Percentiles rank a stretch among this genome's conserved stretches.
Conservation (phyloP, 371 early-diverging fungal genomes). For the Dichotomocladium elegans region DNA sequence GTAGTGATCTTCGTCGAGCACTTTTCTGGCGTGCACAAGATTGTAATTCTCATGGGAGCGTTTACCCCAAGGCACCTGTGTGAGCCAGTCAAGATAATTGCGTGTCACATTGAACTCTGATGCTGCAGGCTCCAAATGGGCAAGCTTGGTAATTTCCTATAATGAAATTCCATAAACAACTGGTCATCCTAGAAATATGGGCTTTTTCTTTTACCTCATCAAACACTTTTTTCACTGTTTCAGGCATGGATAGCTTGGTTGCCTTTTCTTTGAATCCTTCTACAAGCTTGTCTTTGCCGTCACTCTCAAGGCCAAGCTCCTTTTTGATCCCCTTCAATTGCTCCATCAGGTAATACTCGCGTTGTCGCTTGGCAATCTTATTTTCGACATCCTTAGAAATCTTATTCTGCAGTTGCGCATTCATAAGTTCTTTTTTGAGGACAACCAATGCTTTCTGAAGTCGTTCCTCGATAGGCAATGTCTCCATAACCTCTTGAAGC, state of each 20-base stretch:
- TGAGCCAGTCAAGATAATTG: slow-evolving; percentile 97
- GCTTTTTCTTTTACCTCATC: slow-evolving; percentile 69
- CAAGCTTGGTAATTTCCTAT: slow-evolving; percentile 87
- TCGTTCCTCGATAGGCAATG: slow-evolving; percentile 84
- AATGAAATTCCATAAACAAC: not conserved
- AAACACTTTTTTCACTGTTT: slow-evolving; percentile 87
- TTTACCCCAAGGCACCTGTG: slow-evolving; percentile 95
- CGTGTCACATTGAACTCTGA: slow-evolving; percentile 96
- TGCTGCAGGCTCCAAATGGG: slow-evolving; percentile 92
- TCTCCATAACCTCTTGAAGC: slow-evolving; percentile 89
- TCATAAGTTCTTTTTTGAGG: slow-evolving; percentile 94
- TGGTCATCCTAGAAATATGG: not conserved
- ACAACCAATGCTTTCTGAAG: slow-evolving; percentile 88
- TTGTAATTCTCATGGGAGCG: slow-evolving; percentile 87
- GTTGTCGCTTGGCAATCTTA: slow-evolving; percentile 93
- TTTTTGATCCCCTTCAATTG: slow-evolving; percentile 97
- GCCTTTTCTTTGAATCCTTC: slow-evolving; percentile 89
- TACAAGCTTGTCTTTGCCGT: slow-evolving; percentile 95
- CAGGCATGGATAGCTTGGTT: slow-evolving; percentile 83
- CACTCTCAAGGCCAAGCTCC: slow-evolving; percentile 93
- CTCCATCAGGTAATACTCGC: slow-evolving; percentile 97
- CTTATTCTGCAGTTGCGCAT: slow-evolving; percentile 93
- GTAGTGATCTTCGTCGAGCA: slow-evolving; percentile 97
- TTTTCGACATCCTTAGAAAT: slow-evolving; percentile 95
- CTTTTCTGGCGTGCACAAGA: slow-evolving; percentile 71